A percentile compares a stretch with the other conserved stretches of the same genome.
phyloP scores from a whole-genome alignment of 306 rosid genomes.

The Fagus crenata region DNA sequence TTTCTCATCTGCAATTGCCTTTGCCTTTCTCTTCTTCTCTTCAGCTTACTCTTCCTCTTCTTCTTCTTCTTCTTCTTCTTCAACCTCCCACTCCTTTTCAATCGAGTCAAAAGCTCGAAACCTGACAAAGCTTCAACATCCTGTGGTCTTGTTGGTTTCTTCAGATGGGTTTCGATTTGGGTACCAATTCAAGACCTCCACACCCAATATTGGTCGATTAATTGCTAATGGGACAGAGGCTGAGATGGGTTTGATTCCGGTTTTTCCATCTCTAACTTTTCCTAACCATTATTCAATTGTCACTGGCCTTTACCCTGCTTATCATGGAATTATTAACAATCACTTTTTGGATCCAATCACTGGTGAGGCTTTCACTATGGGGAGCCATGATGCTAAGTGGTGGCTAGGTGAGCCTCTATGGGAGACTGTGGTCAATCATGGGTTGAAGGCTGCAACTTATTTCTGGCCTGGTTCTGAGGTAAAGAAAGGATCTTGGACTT shows the following conservation, averaged over 20 bases:
- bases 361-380: slow-evolving; percentile 69
- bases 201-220: slow-evolving; percentile 71
- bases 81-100: slow-evolving; percentile 1
- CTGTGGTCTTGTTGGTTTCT: slow-evolving; percentile 70
- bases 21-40: slow-evolving; percentile 71
- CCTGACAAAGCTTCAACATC: slow-evolving; percentile 59
- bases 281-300: slow-evolving; percentile 92
- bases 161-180: slow-evolving; percentile 97
- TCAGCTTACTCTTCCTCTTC: slow-evolving; percentile 36
- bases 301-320: slow-evolving; percentile 91
- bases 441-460: slow-evolving; percentile 72
- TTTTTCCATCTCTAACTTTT: slow-evolving; percentile 84
- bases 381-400: slow-evolving; percentile 87
- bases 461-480: slow-evolving; percentile 99
- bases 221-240: slow-evolving; percentile 89
- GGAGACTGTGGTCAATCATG: slow-evolving; percentile 83
- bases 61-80: slow-evolving; percentile 57
- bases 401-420: slow-evolving; percentile 96
- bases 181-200: slow-evolving; percentile 78
- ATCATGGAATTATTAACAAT: slow-evolving; percentile 89
- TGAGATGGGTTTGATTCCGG: slow-evolving; percentile 78
- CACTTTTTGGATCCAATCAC: slow-evolving; percentile 67
- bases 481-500: slow-evolving; percentile 84
- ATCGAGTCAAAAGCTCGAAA: slow-evolving; percentile 44
- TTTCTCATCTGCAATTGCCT: slow-evolving; percentile 63